Percentiles rank a stretch among this genome's conserved stretches.
These are phyloP conservation scores for Aureobasidium pullulans DNA, from an alignment of 2,329 filamentous ascomycete genomes.

Conservation along the genomic window DNA sequence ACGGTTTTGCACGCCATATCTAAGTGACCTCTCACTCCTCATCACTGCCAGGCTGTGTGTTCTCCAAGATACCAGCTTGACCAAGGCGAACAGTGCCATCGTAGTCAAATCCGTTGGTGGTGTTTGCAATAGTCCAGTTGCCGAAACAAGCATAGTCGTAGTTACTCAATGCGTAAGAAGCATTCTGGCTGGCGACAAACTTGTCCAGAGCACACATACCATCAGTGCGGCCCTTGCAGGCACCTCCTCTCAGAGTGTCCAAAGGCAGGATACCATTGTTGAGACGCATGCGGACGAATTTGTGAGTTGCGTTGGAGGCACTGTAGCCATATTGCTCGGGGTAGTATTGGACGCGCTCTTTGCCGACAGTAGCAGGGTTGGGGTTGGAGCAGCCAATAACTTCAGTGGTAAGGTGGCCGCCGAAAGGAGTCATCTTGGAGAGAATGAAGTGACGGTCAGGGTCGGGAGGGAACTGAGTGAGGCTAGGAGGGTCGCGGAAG, in stretches of 20 bases:
- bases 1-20: too few species aligned
- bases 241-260: slow-evolving; percentile 40
- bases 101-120: slow-evolving; percentile 34
- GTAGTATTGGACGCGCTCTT: slow-evolving; percentile 35
- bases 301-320: slow-evolving; percentile 33
- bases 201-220: slow-evolving; percentile 37
- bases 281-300: slow-evolving; percentile 44
- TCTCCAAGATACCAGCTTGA: not conserved
- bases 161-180: slow-evolving; percentile 34
- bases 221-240: slow-evolving; percentile 37
- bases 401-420: slow-evolving; percentile 48
- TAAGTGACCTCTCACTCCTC: not conserved
- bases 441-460: slow-evolving; percentile 42
- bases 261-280: slow-evolving; percentile 45
- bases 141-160: slow-evolving; percentile 44
- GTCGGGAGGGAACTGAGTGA: slow-evolving; percentile 37
- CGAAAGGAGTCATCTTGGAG: slow-evolving; percentile 48
- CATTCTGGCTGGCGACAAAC: slow-evolving; percentile 37
- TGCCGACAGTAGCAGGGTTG: slow-evolving; percentile 34
- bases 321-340: slow-evolving; percentile 41
- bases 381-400: slow-evolving; percentile 43
- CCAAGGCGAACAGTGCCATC: slow-evolving; percentile 32
- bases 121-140: slow-evolving; percentile 38
- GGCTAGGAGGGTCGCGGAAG: slow-evolving; percentile 40
- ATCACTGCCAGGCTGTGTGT: not conserved